Evolutionary conservation across 179 eudicot genomes (phyloP), one percentile per base, ranked within the genome.

Genomic region (Silene vulgaris): DNA sequence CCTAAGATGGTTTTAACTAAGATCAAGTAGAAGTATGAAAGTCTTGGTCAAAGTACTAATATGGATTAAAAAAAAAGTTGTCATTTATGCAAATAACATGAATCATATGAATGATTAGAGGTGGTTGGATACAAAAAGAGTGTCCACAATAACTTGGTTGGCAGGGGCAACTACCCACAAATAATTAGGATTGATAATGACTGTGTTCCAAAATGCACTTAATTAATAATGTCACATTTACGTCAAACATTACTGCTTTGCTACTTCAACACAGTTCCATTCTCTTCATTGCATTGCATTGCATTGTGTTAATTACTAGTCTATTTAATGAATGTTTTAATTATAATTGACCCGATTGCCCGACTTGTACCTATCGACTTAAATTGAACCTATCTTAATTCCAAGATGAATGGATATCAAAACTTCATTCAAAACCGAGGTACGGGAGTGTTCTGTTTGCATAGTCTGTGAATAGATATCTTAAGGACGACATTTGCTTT

Each of bases 121-220:
- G 72, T 63, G 19, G 80, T 72, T 72, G 80, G 48, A 26, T 59
- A 13, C 50, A 75, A 79, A 14, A 65, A 74, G 2, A 17, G 21
- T 71, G 79, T 52, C 52, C 56, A 52, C 20, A 54, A 65, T 48
- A 45, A 45, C 71, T 69, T 74, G 75, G 75, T 71, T 74, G 82
- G 65, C 65, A 32, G 3, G 26, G 9, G 54, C 72, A 79, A 79
- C 81, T 21, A 69, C 78, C 82, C 71, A 50, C 72, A 29, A 28
- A 48, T 74, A n/a, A 79, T 13, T 26, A 69, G 48, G 28, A 12
- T 1, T 48, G 50, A 74, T 17, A n/a, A 52, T 59, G 69, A 69
- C 69, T 68, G 17, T 68, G 16, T 2, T 3, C 0, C 8, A 48
- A 7, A 20, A 9, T 59, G 20, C 28, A 12, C 5, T 23, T 23